These are phyloP conservation scores for Quillaja saponaria DNA, from an alignment of 306 rosid genomes.

Conservation along the genomic window DNA sequence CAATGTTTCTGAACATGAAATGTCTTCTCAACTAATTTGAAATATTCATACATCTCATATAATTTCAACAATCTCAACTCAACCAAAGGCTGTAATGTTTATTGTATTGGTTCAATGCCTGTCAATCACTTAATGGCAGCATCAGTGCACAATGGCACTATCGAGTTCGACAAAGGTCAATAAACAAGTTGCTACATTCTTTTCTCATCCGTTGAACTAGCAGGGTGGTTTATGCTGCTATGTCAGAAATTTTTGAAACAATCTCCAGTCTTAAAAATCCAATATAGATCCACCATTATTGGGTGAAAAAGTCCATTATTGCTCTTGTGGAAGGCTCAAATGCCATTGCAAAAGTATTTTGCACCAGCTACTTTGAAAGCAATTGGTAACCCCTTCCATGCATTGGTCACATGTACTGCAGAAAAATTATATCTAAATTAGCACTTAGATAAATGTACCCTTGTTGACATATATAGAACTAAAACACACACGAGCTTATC, in stretches of 20 bases:
- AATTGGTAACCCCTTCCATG: constrained; percentile 51
- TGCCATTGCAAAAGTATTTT: constrained; percentile 33
- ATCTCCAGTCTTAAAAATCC: constrained; percentile 20
- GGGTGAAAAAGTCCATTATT: constrained; percentile 28
- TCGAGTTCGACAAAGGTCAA: background rate
- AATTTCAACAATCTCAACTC: too few species aligned
- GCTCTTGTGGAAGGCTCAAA: constrained; percentile 39
- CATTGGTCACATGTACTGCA: constrained; percentile 54
- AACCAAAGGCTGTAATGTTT: too few species aligned
- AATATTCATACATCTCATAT: too few species aligned
- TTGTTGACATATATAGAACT: constrained; percentile 30
- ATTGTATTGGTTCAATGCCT: too few species aligned
- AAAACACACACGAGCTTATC: constrained; percentile 23
- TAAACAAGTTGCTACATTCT: constrained; percentile 23
- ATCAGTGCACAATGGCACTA: constrained; percentile 6
- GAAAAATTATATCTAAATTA: constrained; percentile 50
- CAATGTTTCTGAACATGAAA: too few species aligned
- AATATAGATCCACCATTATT: background rate
- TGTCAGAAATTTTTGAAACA: constrained; percentile 33
- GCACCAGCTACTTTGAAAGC: constrained; percentile 38
- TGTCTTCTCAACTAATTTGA: too few species aligned
- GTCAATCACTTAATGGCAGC: background rate
- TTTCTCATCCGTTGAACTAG: constrained; percentile 23
- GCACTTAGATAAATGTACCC: constrained; percentile 46
- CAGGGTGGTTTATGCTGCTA: constrained; percentile 26